Conservation (phyloP, 2,329 filamentous ascomycete species). For the Venturia pyrina region DNA sequence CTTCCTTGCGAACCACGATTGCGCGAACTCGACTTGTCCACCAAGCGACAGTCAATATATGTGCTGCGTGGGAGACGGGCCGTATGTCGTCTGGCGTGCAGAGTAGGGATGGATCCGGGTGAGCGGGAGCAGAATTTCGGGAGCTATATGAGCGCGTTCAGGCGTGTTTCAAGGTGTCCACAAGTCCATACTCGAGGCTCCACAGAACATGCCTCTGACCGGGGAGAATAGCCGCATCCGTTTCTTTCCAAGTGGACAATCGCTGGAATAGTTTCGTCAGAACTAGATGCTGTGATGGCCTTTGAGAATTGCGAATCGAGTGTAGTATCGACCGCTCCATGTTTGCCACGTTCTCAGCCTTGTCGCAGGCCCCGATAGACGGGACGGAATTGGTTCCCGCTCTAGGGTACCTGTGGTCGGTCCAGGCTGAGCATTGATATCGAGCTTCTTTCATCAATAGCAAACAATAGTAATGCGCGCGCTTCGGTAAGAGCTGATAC, state of each 20-base stretch:
- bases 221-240: neutral
- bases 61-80: neutral
- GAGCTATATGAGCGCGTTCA: neutral
- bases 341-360: neutral
- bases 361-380: neutral
- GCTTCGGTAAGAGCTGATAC: neutral
- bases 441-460: neutral
- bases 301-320: neutral
- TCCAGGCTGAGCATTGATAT: neutral
- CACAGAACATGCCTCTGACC: neutral
- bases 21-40: neutral
- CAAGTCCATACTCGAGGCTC: neutral
- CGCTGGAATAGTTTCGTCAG: neutral
- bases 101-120: neutral
- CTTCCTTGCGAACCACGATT: neutral
- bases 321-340: no score
- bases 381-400: neutral
- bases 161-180: neutral
- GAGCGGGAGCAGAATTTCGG: neutral
- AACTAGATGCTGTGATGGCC: neutral
- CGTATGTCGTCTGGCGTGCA: neutral
- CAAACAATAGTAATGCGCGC: neutral
- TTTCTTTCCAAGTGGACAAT: neutral
- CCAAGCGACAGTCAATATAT: neutral
- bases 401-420: neutral